Conservation (phyloP, 169 alveolate species). For the Plasmodium gonderi region DNA sequence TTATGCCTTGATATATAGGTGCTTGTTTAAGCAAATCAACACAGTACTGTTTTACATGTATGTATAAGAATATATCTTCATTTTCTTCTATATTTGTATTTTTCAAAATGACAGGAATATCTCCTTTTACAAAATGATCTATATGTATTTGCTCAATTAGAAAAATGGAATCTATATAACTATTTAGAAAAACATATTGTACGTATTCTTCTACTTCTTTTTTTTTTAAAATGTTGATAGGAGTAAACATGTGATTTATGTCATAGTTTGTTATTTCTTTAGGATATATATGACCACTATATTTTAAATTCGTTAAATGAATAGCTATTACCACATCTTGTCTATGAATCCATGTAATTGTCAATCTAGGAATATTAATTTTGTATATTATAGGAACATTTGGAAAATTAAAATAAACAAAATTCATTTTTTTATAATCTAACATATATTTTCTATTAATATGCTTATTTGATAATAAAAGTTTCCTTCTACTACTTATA, state of each 20-base stretch:
- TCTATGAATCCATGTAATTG: slow-evolving; percentile 81
- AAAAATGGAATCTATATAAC: slow-evolving; percentile 76
- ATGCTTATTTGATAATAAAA: slow-evolving; percentile 31
- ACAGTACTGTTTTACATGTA: slow-evolving; percentile 80
- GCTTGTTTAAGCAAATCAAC: slow-evolving; percentile 80
- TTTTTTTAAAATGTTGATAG: slow-evolving; percentile 37
- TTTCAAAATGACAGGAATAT: slow-evolving; percentile 90
- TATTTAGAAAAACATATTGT: slow-evolving; percentile 55
- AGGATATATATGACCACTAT: slow-evolving; percentile 73
- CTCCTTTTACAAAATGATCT: slow-evolving; percentile 92
- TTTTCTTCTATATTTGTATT: slow-evolving; percentile 82
- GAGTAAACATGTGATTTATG: slow-evolving; percentile 35
- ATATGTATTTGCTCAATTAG: slow-evolving; percentile 83
- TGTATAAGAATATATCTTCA: slow-evolving; percentile 87
- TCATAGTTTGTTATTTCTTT: slow-evolving; percentile 53
- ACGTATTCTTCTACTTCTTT: slow-evolving; percentile 56
- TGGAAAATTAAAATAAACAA: slow-evolving; percentile 67
- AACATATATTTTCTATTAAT: slow-evolving; percentile 25
- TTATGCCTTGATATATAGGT: slow-evolving; percentile 86
- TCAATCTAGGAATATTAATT: slow-evolving; percentile 80
- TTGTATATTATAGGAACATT: slow-evolving; percentile 73
- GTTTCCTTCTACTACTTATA: slow-evolving; percentile 34
- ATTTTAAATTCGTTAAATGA: slow-evolving; percentile 76
- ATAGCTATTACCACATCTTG: slow-evolving; percentile 82
- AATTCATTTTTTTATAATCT: slow-evolving; percentile 39